A percentile compares a stretch with the other conserved stretches of the same genome.
Conservation (phyloP, 2,329 filamentous ascomycete genomes). For the Huntiella savannae region DNA sequence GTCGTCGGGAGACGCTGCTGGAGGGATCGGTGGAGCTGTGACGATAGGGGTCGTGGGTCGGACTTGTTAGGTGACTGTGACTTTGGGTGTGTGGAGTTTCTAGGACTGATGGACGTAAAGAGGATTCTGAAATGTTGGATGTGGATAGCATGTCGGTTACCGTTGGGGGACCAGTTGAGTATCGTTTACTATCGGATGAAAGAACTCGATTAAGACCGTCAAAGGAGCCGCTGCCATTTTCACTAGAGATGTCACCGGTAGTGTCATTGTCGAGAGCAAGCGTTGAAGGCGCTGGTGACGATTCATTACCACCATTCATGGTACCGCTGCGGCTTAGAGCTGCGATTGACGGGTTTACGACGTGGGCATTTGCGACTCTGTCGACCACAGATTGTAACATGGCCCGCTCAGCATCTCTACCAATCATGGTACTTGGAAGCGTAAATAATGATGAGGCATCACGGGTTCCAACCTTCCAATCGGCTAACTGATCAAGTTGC, state of each 20-base stretch:
- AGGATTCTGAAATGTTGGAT: slow-evolving; percentile 5
- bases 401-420: slow-evolving; percentile 52
- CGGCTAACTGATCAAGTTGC: slow-evolving; percentile 48
- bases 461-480: slow-evolving; percentile 60
- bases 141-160: slow-evolving; percentile 1
- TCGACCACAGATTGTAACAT: slow-evolving; percentile 58
- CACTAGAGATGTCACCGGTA: slow-evolving; percentile 35
- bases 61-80: slow-evolving; percentile 17
- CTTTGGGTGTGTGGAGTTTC: too few relatives aligned
- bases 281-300: slow-evolving; percentile 27
- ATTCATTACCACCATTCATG: slow-evolving; percentile 16
- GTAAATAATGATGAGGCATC: slow-evolving; percentile 89
- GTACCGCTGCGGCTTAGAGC: slow-evolving; percentile 9
- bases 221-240: slow-evolving; percentile 34
- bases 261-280: slow-evolving; percentile 24
- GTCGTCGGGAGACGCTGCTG: slow-evolving; percentile 22
- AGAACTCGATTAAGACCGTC: slow-evolving; percentile 30
- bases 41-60: slow-evolving; percentile 20
- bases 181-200: slow-evolving; percentile 5
- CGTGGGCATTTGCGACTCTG: slow-evolving; percentile 49
- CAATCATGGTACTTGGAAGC: slow-evolving; percentile 64
- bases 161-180: neutral
- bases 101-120: slow-evolving; percentile 29
- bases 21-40: slow-evolving; percentile 6
- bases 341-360: slow-evolving; percentile 16